Conservation (phyloP, 192 early-diverging fungal genomes). For the Podila epigama region DNA sequence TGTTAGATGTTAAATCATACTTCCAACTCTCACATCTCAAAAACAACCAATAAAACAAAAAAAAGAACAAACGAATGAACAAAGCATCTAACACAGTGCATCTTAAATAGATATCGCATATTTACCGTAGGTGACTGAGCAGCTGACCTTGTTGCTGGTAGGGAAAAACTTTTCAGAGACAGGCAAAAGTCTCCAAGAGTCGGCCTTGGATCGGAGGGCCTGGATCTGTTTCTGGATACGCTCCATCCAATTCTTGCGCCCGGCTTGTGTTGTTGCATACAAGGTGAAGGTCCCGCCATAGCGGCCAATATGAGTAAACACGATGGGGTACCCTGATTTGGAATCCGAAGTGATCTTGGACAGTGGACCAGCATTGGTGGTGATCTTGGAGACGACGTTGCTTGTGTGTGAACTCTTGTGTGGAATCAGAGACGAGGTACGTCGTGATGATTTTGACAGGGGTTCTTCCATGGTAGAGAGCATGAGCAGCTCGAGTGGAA, state of each 20-base stretch:
- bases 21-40: too few species aligned
- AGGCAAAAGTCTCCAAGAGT: constrained; percentile 62
- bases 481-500: constrained; percentile 80
- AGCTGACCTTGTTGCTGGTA: constrained; percentile 64
- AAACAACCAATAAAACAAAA: constrained; percentile 2
- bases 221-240: constrained; percentile 73
- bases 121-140: constrained; percentile 59
- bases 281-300: constrained; percentile 75
- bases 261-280: constrained; percentile 76
- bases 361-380: constrained; percentile 22
- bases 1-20: too few species aligned
- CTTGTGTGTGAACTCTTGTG: constrained; percentile 30
- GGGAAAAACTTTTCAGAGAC: constrained; percentile 63
- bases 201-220: constrained; percentile 48
- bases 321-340: constrained; percentile 76
- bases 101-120: too few species aligned
- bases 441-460: constrained; percentile 9
- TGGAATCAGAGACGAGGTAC: constrained; percentile 46
- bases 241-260: constrained; percentile 84
- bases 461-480: constrained; percentile 64
- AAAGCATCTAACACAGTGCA: too few species aligned
- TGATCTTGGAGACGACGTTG: constrained; percentile 36
- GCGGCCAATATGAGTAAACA: constrained; percentile 77
- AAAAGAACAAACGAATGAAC: background rate
- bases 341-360: constrained; percentile 52